Evolutionary conservation across 2,329 filamentous ascomycete genomes (phyloP), one percentile per base, ranked within the genome.

Genomic region (Arthrinium puccinioides): DNA sequence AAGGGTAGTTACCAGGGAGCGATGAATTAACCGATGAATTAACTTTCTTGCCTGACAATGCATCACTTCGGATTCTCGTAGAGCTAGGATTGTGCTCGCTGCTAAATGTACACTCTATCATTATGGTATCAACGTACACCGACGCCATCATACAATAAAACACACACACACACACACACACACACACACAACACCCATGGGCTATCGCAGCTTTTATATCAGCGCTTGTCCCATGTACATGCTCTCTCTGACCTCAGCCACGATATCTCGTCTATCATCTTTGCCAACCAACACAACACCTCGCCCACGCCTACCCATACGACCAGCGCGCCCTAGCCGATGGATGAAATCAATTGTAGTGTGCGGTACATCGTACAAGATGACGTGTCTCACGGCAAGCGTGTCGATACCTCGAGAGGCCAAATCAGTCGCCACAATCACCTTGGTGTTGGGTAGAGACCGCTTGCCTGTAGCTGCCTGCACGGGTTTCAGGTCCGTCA

Each of bases 321-420:
- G 77, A 0, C 92, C 92, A 2, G 92, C 87, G 40, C 92, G 76
- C 13, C 92, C 92, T 5, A 97, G 76, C 13, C 94, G 83, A 61
- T 98, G 94, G 53, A 98, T 96, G 53, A 98, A 98, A 61, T 98
- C 94, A 42, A 98, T 94, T 0, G 88, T 94, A 0, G 87, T 94
- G 56, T 97, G 90, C 5, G 92, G 92, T n/a, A 98, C 90, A 57
- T 98, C 88, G 60, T 95, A 97, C 19, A 98, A 66, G 38, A 98
- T 82, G 36, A 98, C 92, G 48, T 94, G 87, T 40, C 86, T 76
- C 14, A 97, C 90, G 14, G 87, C 84, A 21, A 96, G 64, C 0
- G 92, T 98, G 60, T 98, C 92, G 51, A 98, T 95, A 44, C 92
- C 92, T 48, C 92, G 70, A 6, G 88, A 95, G 5, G 87, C 87